Evolutionary conservation across 176 grass and related monocot species (phyloP).

Genomic region (Phoenix roebelenii): DNA sequence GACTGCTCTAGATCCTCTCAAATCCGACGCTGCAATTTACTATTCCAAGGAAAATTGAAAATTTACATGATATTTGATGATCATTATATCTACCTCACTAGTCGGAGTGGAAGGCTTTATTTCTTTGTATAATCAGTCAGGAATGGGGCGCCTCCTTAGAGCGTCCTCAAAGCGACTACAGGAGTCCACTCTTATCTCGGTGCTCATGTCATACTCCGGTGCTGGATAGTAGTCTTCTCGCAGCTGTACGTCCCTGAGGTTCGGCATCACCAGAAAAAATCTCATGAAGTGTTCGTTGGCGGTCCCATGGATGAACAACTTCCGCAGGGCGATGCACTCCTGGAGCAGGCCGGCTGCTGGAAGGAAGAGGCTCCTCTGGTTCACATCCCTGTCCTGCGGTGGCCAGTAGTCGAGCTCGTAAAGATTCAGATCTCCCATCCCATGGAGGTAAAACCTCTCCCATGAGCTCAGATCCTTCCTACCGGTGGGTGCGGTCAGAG

Average conservation of each 20-base stretch:
- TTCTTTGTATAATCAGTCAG: slow-evolving; percentile 22
- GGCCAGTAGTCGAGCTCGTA: slow-evolving; percentile 95
- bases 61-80: no score
- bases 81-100: no score
- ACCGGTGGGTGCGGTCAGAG: slow-evolving; percentile 70
- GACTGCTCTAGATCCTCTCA: no score
- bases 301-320: slow-evolving; percentile 93
- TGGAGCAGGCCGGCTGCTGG: slow-evolving; percentile 52
- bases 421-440: slow-evolving; percentile 45
- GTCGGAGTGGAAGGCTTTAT: no score
- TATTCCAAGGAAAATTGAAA: no score
- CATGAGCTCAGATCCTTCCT: slow-evolving; percentile 86
- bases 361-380: slow-evolving; percentile 74
- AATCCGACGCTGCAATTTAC: no score
- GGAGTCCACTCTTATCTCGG: slow-evolving; percentile 75
- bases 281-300: slow-evolving; percentile 84
- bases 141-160: slow-evolving; percentile 35
- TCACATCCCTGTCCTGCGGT: slow-evolving; percentile 87
- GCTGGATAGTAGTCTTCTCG: slow-evolving; percentile 95
- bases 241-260: slow-evolving; percentile 78
- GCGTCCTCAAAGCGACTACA: slow-evolving; percentile 63
- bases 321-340: slow-evolving; percentile 42
- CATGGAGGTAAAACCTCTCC: slow-evolving; percentile 85
- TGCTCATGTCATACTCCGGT: slow-evolving; percentile 92
- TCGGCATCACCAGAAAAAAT: slow-evolving; percentile 53